Percentiles rank a stretch among this genome's conserved stretches.
These are phyloP conservation scores for Fusarium concolor DNA, from an alignment of 2,329 filamentous ascomycete genomes.

Conservation along the genomic window DNA sequence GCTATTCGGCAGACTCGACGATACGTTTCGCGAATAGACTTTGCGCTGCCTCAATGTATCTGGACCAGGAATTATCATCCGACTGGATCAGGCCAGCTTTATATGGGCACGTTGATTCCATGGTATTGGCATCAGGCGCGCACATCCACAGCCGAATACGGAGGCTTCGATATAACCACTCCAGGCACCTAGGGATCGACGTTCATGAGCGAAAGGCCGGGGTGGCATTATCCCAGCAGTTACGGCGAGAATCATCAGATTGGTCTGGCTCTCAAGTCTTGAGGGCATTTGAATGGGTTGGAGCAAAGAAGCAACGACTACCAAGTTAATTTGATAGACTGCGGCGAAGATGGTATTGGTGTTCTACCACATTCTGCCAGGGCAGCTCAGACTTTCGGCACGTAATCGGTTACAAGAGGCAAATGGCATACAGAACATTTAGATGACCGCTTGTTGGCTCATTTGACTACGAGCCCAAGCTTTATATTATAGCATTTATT, in stretches of 20 bases:
- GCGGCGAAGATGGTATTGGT: background rate
- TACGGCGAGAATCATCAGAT: background rate
- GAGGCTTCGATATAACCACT: background rate
- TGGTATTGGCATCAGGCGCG: background rate
- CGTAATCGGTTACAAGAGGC: background rate
- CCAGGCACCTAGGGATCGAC: background rate
- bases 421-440: conserved; percentile 2
- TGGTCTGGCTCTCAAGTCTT: background rate
- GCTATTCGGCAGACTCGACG: rapidly evolving
- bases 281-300: background rate
- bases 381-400: background rate
- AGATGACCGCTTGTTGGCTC: background rate
- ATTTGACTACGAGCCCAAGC: background rate
- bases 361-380: background rate
- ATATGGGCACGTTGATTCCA: background rate
- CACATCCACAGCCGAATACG: background rate
- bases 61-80: background rate
- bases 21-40: background rate
- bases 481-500: background rate
- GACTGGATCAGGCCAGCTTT: background rate
- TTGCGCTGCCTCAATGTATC: background rate
- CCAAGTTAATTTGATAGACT: background rate
- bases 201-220: background rate
- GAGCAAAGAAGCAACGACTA: background rate
- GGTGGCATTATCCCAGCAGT: background rate